Base-by-base conservation (phyloP, 495 filamentous ascomycete genomes). In the Daldinia loculata region DNA sequence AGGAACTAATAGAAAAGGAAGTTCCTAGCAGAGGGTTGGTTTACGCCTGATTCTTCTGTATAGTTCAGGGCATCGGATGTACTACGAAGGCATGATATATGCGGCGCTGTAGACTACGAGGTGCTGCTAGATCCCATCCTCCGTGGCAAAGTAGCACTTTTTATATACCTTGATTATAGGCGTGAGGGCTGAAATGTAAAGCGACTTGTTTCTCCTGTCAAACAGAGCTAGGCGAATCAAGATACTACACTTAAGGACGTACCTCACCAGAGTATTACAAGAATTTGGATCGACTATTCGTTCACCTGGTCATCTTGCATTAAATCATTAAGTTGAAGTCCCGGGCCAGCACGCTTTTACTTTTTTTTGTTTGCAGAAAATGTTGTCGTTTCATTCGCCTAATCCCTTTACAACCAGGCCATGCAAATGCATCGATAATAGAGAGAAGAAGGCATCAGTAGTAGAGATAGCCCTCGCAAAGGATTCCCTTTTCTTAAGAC, bases 361-460 rank as follows among this genome's bases (percentile, higher is more conserved):
- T 29, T 43, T 30, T 56, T 48, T 5, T 68, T 63, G 27, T 67
- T 68, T 72, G 48, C 52, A 55, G 53, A 56, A 74, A 73, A 67
- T 30, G 71, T 61, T 73, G 70, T 77, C 63, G 67, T 76, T 75
- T 79, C 77, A 77, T 79, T 79, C 66, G 75, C 77, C 75, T 77
- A 75, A 75, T 74, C 72, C 75, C 77, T 74, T 76, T 69, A 76
- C 72, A 77, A 71, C 75, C 77, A 71, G 73, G 72, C 70, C 77
- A 75, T 76, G 77, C 75, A 79, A 79, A 77, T 77, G 77, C 75
- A 77, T 69, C 72, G 69, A 71, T 69, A 66, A 71, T 61, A 75
- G 60, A 72, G 57, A 66, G 53, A 29, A 43, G 63, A 68, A 72
- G 71, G 67, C 72, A 69, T 62, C 66, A 30, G 62, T 52, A 62